Evolutionary conservation across 257 asterid species (phyloP).

Genomic region (Ehretia macrophylla): DNA sequence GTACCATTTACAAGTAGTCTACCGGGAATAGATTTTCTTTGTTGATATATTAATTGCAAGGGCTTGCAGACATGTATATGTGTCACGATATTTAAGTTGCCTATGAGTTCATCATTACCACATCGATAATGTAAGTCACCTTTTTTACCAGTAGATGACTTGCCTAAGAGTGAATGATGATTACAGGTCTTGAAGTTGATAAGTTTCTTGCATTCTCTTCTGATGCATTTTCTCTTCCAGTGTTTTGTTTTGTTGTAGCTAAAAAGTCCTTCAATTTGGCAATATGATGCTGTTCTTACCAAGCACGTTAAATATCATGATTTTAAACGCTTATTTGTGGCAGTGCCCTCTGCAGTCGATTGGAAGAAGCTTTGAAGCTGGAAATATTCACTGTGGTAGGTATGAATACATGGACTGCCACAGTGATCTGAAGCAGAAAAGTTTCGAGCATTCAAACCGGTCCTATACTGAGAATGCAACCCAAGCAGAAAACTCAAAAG

Average conservation of each 20-base stretch:
- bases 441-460: conserved; percentile 11
- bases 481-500: conserved; percentile 10
- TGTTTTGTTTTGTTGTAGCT: neutral
- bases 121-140: no score
- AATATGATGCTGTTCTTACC: conserved; percentile 7
- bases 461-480: conserved; percentile 11
- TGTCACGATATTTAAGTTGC: no score
- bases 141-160: no score
- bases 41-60: no score
- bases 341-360: conserved; percentile 47
- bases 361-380: conserved; percentile 41
- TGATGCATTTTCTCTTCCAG: neutral
- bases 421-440: conserved; percentile 20
- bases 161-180: no score
- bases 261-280: conserved; percentile 4
- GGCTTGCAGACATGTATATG: no score
- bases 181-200: no score
- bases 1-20: no score
- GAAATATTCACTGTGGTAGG: conserved; percentile 25
- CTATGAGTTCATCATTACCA: no score
- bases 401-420: conserved; percentile 26
- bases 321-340: conserved; percentile 39
- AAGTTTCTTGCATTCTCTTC: neutral
- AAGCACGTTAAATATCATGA: conserved; percentile 30
- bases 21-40: no score